These are phyloP conservation scores for Apophysomyces elegans DNA, from an alignment of 371 early-diverging fungal species.

Conservation along the genomic window DNA sequence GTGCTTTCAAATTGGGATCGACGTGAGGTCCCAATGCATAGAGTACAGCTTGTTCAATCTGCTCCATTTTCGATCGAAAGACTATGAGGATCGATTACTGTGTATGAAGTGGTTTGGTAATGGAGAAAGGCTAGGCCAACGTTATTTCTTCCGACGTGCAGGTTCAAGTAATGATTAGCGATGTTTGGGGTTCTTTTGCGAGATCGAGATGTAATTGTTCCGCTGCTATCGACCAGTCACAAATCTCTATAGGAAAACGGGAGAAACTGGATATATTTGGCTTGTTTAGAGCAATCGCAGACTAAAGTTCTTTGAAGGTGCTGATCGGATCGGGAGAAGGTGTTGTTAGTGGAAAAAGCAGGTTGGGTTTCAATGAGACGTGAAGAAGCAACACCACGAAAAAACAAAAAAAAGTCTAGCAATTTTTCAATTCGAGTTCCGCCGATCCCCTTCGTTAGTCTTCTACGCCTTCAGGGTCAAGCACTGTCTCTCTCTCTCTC, in stretches of 20 bases:
- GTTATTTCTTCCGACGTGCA: not conserved
- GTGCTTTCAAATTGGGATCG: conserved; percentile 70
- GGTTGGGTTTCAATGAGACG: not conserved
- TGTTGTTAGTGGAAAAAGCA: not conserved
- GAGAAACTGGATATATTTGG: not conserved
- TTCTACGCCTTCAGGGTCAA: no score
- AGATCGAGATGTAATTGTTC: conserved; percentile 6
- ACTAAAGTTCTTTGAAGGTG: not conserved
- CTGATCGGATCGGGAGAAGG: conserved; percentile 1
- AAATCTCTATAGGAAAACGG: not conserved
- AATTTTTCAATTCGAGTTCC: conserved; percentile 13
- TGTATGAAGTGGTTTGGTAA: not conserved
- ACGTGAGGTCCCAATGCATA: conserved; percentile 78
- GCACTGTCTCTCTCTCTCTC: no score
- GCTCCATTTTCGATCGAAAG: conserved; percentile 61
- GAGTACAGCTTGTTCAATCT: conserved; percentile 85
- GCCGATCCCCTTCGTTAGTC: not conserved
- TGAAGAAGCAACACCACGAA: conserved; percentile 3
- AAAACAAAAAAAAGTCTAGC: conserved; percentile 9
- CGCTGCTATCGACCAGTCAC: conserved; percentile 11
- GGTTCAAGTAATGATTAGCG: conserved; percentile 3
- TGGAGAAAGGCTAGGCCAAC: not conserved
- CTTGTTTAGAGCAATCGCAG: not conserved
- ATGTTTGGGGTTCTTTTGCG: not conserved
- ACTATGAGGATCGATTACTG: conserved; percentile 1